Conservation (phyloP, 768 basidiomycete species). For the Saitozyma podzolica region DNA sequence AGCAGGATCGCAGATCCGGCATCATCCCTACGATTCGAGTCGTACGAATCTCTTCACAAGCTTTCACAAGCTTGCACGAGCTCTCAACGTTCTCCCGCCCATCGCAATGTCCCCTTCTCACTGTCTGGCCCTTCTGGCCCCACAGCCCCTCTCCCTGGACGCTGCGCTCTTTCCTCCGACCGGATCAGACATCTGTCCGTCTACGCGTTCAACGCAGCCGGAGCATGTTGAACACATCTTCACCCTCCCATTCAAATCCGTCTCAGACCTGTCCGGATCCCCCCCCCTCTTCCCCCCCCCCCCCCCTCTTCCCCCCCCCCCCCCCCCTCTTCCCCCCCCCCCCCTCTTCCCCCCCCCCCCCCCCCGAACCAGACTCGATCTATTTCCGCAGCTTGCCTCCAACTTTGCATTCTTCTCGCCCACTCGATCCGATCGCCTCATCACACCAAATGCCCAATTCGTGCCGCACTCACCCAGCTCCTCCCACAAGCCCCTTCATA, state of each 20-base stretch:
- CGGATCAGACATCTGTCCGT: not conserved
- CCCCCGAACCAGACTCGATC: no score
- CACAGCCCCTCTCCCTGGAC: constrained; percentile 41
- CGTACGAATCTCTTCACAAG: not conserved
- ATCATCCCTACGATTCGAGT: not conserved
- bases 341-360: no score
- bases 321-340: no score
- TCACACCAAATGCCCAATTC: not conserved
- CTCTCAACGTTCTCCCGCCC: not conserved
- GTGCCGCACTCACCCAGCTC: constrained; percentile 50
- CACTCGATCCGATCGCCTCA: no score
- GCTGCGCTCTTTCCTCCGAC: not conserved
- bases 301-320: no score
- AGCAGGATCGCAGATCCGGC: not conserved
- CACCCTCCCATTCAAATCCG: no score
- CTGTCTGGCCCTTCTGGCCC: not conserved
- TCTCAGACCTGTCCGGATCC: no score
- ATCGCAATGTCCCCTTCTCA: not conserved
- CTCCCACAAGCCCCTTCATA: constrained; percentile 62
- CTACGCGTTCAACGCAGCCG: not conserved
- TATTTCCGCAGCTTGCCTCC: no score
- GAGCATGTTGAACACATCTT: no score
- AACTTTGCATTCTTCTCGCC: not conserved
- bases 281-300: no score
- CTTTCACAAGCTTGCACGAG: not conserved